These are phyloP conservation scores for Coffea eugenioides DNA, from an alignment of 257 asterid genomes.

Conservation along the genomic window DNA sequence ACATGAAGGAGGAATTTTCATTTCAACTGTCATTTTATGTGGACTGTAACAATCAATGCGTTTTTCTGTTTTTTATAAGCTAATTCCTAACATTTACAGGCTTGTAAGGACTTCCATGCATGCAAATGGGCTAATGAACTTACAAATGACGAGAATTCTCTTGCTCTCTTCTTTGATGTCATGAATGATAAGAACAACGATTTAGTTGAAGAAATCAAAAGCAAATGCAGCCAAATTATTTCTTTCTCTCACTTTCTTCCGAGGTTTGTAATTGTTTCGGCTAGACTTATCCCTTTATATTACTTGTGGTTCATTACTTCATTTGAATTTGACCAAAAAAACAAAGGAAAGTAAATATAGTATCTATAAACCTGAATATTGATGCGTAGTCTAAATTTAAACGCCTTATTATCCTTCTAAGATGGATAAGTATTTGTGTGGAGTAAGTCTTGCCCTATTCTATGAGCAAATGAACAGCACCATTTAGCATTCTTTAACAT, in stretches of 20 bases:
- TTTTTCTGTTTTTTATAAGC: neutral
- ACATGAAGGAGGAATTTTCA: neutral
- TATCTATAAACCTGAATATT: neutral
- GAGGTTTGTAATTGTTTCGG: slow-evolving; percentile 42
- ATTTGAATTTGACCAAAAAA: neutral
- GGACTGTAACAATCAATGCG: neutral
- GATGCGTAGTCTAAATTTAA: neutral
- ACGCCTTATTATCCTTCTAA: neutral
- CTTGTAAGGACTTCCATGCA: slow-evolving; percentile 84
- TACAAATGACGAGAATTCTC: slow-evolving; percentile 51
- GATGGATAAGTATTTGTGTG: neutral
- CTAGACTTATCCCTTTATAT: slow-evolving; percentile 5
- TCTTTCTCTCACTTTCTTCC: slow-evolving; percentile 88
- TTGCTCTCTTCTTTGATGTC: slow-evolving; percentile 72
- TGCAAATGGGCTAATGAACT: slow-evolving; percentile 81
- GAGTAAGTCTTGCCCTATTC: neutral
- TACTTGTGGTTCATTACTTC: neutral
- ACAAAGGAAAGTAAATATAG: neutral
- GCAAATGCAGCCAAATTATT: slow-evolving; percentile 56
- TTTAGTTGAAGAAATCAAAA: slow-evolving; percentile 49
- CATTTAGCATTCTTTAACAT: neutral
- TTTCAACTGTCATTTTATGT: neutral
- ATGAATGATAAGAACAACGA: slow-evolving; percentile 59
- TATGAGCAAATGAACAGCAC: neutral
- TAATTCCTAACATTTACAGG: slow-evolving; percentile 34